Conservation (phyloP, 75 land plant genomes). For the Cupressus sempervirens region DNA sequence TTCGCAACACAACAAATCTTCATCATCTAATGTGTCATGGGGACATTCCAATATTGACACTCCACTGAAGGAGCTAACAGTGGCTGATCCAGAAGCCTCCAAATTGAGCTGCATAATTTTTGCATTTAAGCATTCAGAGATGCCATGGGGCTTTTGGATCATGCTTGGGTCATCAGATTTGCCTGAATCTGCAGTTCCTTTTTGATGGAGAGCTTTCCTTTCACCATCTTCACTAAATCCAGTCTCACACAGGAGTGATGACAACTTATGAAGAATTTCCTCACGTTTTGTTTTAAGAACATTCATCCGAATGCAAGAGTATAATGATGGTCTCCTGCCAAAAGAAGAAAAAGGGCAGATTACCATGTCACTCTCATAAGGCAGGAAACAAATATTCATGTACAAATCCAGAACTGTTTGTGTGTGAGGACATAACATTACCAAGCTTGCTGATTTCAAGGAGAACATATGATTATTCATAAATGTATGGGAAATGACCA, state of each 20-base stretch:
- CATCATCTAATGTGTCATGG: neutral
- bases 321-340: slow-evolving; percentile 75
- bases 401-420: neutral
- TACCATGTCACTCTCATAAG: slow-evolving; percentile 1
- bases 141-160: neutral
- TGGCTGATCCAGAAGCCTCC: neutral
- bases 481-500: neutral
- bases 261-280: slow-evolving; percentile 55
- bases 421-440: neutral
- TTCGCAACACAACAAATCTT: slow-evolving; percentile 36
- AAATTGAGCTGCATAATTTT: neutral
- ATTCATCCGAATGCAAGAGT: slow-evolving; percentile 89
- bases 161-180: neutral
- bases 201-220: neutral
- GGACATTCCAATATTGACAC: neutral
- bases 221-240: neutral
- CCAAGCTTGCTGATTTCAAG: neutral
- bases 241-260: slow-evolving; percentile 21
- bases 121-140: slow-evolving; percentile 3
- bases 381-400: neutral
- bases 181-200: slow-evolving; percentile 6
- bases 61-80: neutral
- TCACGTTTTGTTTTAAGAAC: slow-evolving; percentile 61
- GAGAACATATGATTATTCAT: neutral
- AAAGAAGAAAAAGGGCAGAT: slow-evolving; percentile 9